Percentiles rank a stretch among this genome's conserved stretches.
phyloP scores from a whole-genome alignment of 495 filamentous ascomycete species.

The Podospora australis region DNA sequence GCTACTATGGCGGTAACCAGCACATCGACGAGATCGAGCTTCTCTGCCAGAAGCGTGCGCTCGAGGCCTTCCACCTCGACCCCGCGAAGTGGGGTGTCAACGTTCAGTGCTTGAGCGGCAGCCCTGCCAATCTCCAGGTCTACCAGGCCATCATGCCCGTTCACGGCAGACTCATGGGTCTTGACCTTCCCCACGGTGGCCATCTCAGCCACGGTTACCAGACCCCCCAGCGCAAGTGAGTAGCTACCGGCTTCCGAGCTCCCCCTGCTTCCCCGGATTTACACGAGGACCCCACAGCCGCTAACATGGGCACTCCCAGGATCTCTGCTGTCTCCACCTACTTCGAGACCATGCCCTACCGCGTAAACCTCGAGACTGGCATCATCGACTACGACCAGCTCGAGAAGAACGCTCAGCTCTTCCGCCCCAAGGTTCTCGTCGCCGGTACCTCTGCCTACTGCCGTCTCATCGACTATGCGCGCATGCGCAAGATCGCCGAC shows the following conservation, averaged over 20 bases:
- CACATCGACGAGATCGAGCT: constrained; percentile 96
- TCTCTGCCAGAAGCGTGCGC: constrained; percentile 91
- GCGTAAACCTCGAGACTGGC: constrained; percentile 82
- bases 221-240: constrained; percentile 82
- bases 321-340: constrained; percentile 92
- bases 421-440: constrained; percentile 91
- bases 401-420: constrained; percentile 86
- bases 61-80: constrained; percentile 85
- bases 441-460: constrained; percentile 98
- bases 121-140: constrained; percentile 94
- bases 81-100: constrained; percentile 95
- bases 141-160: constrained; percentile 98
- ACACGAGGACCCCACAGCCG: neutral
- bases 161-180: constrained; percentile 93
- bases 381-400: constrained; percentile 96
- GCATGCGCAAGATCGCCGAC: constrained; percentile 95
- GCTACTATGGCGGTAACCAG: constrained; percentile 99
- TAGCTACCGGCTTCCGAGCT: constrained; percentile 1
- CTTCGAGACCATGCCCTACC: constrained; percentile 93
- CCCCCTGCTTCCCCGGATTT: neutral
- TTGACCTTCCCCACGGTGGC: constrained; percentile 95
- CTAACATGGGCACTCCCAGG: constrained; percentile 37
- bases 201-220: constrained; percentile 99
- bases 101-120: constrained; percentile 88
- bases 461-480: constrained; percentile 92